Conservation (phyloP, 2,329 filamentous ascomycete genomes). For the Ascochyta lentis region DNA sequence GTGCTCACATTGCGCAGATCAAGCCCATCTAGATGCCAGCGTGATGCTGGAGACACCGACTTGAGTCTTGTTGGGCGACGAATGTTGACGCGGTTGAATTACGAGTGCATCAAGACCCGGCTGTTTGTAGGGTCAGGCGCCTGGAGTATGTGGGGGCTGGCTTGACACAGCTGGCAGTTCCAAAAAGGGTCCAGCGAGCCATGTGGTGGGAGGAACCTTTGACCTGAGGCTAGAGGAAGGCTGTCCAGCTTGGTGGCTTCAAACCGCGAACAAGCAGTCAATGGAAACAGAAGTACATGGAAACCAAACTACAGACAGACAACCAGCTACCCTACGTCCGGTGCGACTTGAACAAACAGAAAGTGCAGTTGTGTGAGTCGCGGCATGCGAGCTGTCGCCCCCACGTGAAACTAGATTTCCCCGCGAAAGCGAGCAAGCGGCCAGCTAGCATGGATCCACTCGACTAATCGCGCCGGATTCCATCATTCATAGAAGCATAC, state of each 20-base stretch:
- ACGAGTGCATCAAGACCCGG: constrained; percentile 11
- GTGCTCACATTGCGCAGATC: constrained; percentile 56
- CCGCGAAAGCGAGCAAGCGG: constrained; percentile 3
- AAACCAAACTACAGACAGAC: background rate
- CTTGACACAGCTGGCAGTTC: background rate
- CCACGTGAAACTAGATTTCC: constrained; percentile 15
- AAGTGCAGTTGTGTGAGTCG: constrained; percentile 9
- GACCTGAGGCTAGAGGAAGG: background rate
- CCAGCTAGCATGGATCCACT: constrained; percentile 7
- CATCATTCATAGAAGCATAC: constrained; percentile 14
- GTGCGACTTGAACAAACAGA: background rate
- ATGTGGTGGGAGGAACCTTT: background rate
- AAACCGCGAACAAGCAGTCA: background rate
- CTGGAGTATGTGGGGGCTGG: constrained; percentile 12
- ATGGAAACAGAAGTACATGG: background rate
- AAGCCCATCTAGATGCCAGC: constrained; percentile 67
- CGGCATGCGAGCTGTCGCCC: constrained; percentile 9
- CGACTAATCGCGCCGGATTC: constrained; percentile 13
- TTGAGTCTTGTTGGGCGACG: constrained; percentile 21
- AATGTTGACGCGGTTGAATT: constrained; percentile 9
- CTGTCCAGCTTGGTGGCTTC: background rate
- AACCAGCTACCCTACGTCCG: background rate
- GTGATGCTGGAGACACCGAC: background rate
- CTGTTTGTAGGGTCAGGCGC: constrained; percentile 7
- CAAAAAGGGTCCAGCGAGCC: background rate